Evolutionary conservation across 306 rosid genomes (phyloP).

Genomic region (Luffa acutangula): DNA sequence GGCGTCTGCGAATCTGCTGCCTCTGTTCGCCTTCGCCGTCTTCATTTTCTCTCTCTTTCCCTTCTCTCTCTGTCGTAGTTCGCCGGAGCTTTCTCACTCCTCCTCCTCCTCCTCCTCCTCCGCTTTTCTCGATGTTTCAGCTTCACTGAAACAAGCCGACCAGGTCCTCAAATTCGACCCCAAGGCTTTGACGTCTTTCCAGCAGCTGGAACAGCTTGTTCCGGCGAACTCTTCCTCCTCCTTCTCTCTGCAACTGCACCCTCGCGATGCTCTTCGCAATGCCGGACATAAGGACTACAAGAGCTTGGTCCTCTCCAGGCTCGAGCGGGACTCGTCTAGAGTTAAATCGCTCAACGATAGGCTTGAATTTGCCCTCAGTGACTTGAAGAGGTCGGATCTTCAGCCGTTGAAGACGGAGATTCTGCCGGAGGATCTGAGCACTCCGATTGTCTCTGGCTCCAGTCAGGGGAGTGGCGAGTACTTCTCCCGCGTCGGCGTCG

Average conservation of each 20-base stretch:
- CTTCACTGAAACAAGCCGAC: conserved; percentile 43
- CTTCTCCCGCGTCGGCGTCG: conserved; percentile 66
- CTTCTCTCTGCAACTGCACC: conserved; percentile 30
- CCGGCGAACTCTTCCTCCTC: not conserved
- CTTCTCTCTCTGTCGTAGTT: conserved; percentile 18
- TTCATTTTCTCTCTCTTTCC: conserved; percentile 11
- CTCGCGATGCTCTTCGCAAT: conserved; percentile 35
- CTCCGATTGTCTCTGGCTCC: conserved; percentile 56
- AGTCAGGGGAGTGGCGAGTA: conserved; percentile 87
- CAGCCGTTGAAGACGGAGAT: conserved; percentile 32
- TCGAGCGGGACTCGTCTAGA: conserved; percentile 66
- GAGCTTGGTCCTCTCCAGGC: conserved; percentile 31
- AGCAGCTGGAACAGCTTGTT: conserved; percentile 1
- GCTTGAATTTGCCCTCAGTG: conserved; percentile 29
- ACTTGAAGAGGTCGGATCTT: conserved; percentile 33
- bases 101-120: conserved; percentile 25
- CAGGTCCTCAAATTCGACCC: conserved; percentile 40
- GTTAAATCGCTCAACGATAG: conserved; percentile 45
- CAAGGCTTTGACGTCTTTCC: conserved; percentile 1
- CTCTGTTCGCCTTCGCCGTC: conserved; percentile 7
- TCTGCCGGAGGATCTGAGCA: conserved; percentile 43
- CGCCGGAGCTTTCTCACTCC: conserved; percentile 8
- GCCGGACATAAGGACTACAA: conserved; percentile 36
- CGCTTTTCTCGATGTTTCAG: conserved; percentile 33
- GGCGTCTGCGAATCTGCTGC: not conserved